phyloP scores from a whole-genome alignment of 257 asterid species.

The Solanum pennellii region DNA sequence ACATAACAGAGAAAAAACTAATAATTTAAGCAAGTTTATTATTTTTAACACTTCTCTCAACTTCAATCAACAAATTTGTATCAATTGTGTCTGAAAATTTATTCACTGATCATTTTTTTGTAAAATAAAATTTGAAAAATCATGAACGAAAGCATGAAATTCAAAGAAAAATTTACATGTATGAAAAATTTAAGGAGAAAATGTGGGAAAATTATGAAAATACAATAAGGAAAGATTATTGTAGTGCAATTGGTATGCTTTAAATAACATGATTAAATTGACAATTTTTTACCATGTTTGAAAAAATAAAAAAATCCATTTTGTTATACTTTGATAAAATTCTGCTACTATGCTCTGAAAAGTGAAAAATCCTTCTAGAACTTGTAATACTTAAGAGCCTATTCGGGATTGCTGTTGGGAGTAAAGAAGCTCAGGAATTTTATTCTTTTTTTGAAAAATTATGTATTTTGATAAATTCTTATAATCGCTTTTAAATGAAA shows the following conservation, averaged over 20 bases:
- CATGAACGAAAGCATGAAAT: neutral
- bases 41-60: neutral
- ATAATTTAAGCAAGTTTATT: too few relatives aligned
- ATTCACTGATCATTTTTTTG: neutral
- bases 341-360: neutral
- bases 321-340: neutral
- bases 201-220: neutral
- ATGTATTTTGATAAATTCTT: too few relatives aligned
- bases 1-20: too few relatives aligned
- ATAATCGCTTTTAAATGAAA: too few relatives aligned
- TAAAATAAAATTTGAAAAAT: neutral
- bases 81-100: neutral
- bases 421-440: too few relatives aligned
- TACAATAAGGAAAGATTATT: neutral
- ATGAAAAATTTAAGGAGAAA: neutral
- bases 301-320: neutral
- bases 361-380: neutral
- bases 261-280: neutral
- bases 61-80: neutral
- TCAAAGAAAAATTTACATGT: neutral
- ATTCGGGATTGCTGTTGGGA: too few relatives aligned
- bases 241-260: neutral
- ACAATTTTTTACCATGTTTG: neutral
- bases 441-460: too few relatives aligned
- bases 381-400: too few relatives aligned